Conservation (phyloP, 805 yeast species). For the Candida sphagnicola region DNA sequence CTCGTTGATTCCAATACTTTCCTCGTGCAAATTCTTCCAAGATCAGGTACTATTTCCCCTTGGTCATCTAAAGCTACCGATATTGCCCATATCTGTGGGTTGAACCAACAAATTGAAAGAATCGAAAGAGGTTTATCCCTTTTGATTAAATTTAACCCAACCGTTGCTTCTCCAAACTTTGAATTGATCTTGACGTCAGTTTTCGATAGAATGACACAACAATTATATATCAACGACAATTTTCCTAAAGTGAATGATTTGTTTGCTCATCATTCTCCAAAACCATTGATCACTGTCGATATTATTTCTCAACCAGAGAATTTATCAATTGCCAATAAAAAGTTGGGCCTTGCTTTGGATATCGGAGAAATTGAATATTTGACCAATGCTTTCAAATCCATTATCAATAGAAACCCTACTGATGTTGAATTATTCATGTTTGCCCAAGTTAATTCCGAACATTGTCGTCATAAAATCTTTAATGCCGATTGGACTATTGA, state of each 20-base stretch:
- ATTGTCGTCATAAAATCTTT: constrained; percentile 98
- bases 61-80: constrained; percentile 99
- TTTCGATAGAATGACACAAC: constrained; percentile 94
- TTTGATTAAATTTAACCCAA: constrained; percentile 63
- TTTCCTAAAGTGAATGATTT: constrained; percentile 68
- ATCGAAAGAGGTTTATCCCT: constrained; percentile 89
- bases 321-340: constrained; percentile 71
- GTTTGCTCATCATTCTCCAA: constrained; percentile 75
- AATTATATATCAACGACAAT: constrained; percentile 47
- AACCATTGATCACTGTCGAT: constrained; percentile 76
- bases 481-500: constrained; percentile 98
- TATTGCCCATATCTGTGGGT: constrained; percentile 84
- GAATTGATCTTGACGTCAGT: constrained; percentile 62
- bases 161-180: constrained; percentile 41
- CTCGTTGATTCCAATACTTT: constrained; percentile 33
- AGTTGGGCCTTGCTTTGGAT: constrained; percentile 91
- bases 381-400: constrained; percentile 72
- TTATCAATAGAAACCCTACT: constrained; percentile 84
- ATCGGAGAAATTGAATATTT: constrained; percentile 89
- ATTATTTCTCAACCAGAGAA: constrained; percentile 53
- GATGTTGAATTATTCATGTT: constrained; percentile 98
- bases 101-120: constrained; percentile 65
- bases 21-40: constrained; percentile 76
- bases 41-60: constrained; percentile 96
- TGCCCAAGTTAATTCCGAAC: constrained; percentile 99